Percentiles rank a stretch among this genome's conserved stretches.
Evolutionary conservation across 306 rosid genomes (phyloP).

Genomic region (Medicago ruthenica): DNA sequence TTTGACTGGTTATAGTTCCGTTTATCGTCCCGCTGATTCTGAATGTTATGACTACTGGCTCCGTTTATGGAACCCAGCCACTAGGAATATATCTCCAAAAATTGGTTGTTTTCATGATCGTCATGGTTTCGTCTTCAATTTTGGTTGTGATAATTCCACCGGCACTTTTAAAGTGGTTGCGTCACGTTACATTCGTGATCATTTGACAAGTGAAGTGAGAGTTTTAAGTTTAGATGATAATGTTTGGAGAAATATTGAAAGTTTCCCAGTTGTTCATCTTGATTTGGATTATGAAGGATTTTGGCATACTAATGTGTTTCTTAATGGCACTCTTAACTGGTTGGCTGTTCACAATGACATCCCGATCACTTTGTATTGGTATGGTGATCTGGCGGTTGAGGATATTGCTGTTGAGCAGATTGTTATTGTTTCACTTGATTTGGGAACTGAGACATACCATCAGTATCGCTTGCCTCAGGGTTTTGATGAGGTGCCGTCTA

Average conservation of each 20-base stretch:
- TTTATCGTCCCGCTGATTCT: too few species aligned
- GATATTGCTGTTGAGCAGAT: not conserved
- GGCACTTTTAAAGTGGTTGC: not conserved
- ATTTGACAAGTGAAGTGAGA: not conserved
- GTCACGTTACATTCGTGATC: not conserved
- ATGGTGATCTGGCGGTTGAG: too few species aligned
- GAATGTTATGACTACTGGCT: not conserved
- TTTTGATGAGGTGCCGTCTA: not conserved
- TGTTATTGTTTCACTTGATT: not conserved
- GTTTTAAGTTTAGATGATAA: not conserved
- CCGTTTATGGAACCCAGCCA: not conserved
- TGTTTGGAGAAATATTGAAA: not conserved
- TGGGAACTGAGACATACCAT: slow-evolving; percentile 1
- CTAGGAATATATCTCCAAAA: not conserved
- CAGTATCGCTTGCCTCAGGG: not conserved
- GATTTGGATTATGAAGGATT: not conserved
- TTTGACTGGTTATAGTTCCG: not conserved
- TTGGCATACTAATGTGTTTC: too few species aligned
- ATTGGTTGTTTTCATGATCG: not conserved
- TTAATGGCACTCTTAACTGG: not conserved
- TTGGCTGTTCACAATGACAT: too few species aligned
- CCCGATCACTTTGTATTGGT: too few species aligned
- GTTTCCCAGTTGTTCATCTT: not conserved
- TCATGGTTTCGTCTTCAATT: not conserved
- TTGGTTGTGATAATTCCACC: not conserved